phyloP scores from a whole-genome alignment of 1,284 basidiomycete species.

The Chiua sp. region DNA sequence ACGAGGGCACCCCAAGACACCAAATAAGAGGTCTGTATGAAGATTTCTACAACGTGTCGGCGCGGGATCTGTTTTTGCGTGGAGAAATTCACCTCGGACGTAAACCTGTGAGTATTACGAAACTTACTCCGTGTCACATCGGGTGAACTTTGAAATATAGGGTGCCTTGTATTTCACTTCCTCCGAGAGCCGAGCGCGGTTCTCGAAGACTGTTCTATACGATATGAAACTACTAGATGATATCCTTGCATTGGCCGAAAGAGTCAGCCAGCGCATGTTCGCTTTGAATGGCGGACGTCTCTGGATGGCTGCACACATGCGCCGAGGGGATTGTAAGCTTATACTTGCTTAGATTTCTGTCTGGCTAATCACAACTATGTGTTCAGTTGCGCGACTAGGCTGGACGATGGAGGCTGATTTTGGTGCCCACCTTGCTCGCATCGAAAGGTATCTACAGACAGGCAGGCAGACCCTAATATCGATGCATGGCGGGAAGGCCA shows the following conservation, averaged over 20 bases:
- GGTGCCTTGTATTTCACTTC: constrained; percentile 48
- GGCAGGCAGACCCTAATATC: constrained; percentile 37
- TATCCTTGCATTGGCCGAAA: constrained; percentile 40
- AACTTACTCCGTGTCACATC: background rate
- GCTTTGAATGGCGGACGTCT: constrained; percentile 40
- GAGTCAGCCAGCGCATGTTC: constrained; percentile 41
- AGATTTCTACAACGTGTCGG: constrained; percentile 39
- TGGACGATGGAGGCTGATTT: constrained; percentile 45
- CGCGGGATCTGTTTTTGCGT: constrained; percentile 44
- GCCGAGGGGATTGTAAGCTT: constrained; percentile 50
- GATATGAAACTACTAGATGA: constrained; percentile 37
- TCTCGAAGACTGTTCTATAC: constrained; percentile 42
- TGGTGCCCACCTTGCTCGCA: constrained; percentile 42
- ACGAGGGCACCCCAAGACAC: constrained; percentile 40
- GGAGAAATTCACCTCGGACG: constrained; percentile 47
- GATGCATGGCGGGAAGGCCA: constrained; percentile 22
- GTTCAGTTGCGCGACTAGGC: constrained; percentile 29
- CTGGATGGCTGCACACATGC: constrained; percentile 56
- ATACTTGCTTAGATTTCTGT: background rate
- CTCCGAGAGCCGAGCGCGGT: constrained; percentile 34
- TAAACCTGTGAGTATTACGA: constrained; percentile 42
- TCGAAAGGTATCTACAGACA: constrained; percentile 36
- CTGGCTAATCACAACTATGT: constrained; percentile 2
- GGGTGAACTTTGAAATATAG: constrained; percentile 22
- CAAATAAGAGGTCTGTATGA: constrained; percentile 44